A percentile compares a stretch with the other conserved stretches of the same genome.
These are phyloP conservation scores for Fusarium setosum DNA, from an alignment of 2,329 filamentous ascomycete genomes.

Conservation along the genomic window DNA sequence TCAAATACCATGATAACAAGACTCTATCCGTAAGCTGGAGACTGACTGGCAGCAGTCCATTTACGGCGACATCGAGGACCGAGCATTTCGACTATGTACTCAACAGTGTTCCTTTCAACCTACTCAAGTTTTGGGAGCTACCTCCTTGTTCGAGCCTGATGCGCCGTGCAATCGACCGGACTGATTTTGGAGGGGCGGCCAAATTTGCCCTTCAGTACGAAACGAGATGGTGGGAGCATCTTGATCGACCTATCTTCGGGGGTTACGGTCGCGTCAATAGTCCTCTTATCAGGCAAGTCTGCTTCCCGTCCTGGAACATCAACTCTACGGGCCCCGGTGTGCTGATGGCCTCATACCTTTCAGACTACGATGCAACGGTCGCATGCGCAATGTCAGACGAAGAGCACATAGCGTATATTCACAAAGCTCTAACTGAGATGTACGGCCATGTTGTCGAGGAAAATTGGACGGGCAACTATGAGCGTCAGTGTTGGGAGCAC, in stretches of 20 bases:
- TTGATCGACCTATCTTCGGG: conserved; percentile 67
- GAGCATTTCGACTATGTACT: conserved; percentile 52
- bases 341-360: conserved; percentile 35
- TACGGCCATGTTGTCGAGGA: conserved; percentile 57
- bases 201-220: conserved; percentile 59
- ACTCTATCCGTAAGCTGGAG: conserved; percentile 28
- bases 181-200: conserved; percentile 52
- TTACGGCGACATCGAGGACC: conserved; percentile 40
- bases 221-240: conserved; percentile 70
- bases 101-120: conserved; percentile 59
- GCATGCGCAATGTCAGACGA: conserved; percentile 32
- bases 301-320: conserved; percentile 30
- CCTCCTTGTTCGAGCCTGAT: conserved; percentile 52
- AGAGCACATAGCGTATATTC: conserved; percentile 36
- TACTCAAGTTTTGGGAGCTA: conserved; percentile 71
- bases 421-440: conserved; percentile 25
- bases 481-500: conserved; percentile 68
- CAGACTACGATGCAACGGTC: conserved; percentile 26
- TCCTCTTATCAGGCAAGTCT: conserved; percentile 30
- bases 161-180: conserved; percentile 58
- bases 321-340: conserved; percentile 34
- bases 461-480: conserved; percentile 67
- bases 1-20: neutral
- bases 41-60: conserved; percentile 35
- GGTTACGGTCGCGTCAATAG: conserved; percentile 60